Base-by-base conservation (phyloP, 2,329 filamentous ascomycete genomes). In the Trichoderma endophyticum region DNA sequence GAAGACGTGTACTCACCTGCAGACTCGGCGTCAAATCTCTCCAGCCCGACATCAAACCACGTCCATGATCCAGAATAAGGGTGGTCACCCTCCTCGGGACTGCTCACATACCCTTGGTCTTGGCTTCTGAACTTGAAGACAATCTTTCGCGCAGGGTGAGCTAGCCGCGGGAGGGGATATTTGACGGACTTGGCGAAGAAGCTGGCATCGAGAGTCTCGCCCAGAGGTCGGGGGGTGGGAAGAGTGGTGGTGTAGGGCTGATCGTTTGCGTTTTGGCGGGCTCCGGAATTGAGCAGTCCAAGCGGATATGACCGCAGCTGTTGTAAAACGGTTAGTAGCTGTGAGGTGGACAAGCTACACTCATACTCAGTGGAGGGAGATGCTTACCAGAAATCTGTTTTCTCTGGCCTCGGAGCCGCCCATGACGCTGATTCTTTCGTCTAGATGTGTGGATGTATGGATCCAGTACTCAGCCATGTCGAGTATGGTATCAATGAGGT, bases 401-500 rank as follows among this genome's bases (percentile, higher is more conserved):
- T 83, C 78, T 2, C 48, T 21, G 0, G 62, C 18, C 11, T 75
- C 76, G 4, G 66, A 62, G 3, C 78, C 81, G 2, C 26, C 43
- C 51, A 6, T 73, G 57, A 21, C 70, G 63, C 5, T 72, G 73
- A 5, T 79, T 75, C 62, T 79, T 73, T 4, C 81, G 21, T 82
- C 74, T 14, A 82, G 74, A 32, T 77, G 77, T 26, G 79, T 82
- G 65, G 75, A 78, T 2, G 85, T 84, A 74, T 86, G 86, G 15
- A 85, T 85, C 89, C 89, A 91, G 78, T 91, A 91, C 78, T 90
- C 88, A 70, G 88, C 89, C 32, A 82, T 77, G 75, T 91, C 89
- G 69, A 91, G 79, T 60, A 91, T 84, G 60, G 79, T 77, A 75
- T 90, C 85, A 48, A 89, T 80, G 0, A 91, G 72, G 73, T 91